Evolutionary conservation across 768 basidiomycete species (phyloP).

Genomic region (Fibroporia radiculosa): DNA sequence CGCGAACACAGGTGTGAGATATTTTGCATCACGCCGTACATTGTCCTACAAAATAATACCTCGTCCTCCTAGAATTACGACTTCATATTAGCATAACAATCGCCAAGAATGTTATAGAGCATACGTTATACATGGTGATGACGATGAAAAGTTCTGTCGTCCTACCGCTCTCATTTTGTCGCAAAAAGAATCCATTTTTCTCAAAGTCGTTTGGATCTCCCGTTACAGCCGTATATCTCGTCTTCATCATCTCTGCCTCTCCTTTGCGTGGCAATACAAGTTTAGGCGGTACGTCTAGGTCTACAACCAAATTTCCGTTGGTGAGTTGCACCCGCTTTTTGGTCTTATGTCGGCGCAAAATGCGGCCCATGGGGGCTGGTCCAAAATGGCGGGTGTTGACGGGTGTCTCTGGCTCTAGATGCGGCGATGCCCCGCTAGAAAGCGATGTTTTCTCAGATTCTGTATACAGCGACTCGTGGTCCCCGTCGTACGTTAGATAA

Average conservation of each 20-base stretch:
- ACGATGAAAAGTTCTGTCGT: conserved; percentile 90
- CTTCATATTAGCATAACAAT: conserved; percentile 1
- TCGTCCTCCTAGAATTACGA: conserved; percentile 63
- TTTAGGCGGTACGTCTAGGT: conserved; percentile 77
- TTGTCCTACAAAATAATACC: conserved; percentile 81
- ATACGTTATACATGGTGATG: conserved; percentile 94
- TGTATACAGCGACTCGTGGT: not conserved
- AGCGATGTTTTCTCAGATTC: conserved; percentile 15
- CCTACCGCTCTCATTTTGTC: conserved; percentile 74
- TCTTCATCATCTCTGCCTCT: conserved; percentile 64
- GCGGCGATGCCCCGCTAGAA: conserved; percentile 4
- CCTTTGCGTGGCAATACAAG: conserved; percentile 68
- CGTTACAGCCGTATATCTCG: conserved; percentile 83
- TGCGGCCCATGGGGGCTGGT: conserved; percentile 76
- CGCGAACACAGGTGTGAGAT: conserved; percentile 77
- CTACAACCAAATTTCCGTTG: conserved; percentile 83
- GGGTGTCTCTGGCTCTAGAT: conserved; percentile 27
- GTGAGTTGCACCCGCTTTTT: conserved; percentile 81
- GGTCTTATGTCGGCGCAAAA: conserved; percentile 59
- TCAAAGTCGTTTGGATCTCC: conserved; percentile 93
- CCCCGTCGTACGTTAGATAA: conserved; percentile 4
- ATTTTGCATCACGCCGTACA: conserved; percentile 92
- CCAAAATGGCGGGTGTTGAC: conserved; percentile 78
- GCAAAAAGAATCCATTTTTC: conserved; percentile 71
- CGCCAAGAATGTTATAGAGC: conserved; percentile 20